Conservation (phyloP, 257 asterid species). For the Misopates orontium region DNA sequence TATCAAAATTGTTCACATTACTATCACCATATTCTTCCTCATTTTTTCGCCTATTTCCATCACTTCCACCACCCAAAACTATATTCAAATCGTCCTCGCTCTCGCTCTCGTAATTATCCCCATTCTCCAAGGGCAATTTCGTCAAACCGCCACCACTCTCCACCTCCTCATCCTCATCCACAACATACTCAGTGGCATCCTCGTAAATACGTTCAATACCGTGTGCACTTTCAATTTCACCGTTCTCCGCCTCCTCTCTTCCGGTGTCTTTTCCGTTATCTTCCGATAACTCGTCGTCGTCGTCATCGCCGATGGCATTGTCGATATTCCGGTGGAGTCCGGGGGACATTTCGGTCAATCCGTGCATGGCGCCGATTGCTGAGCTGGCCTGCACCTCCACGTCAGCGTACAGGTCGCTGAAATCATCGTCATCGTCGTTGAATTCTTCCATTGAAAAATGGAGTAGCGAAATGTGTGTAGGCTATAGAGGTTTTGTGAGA, state of each 20-base stretch:
- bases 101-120: constrained; percentile 9
- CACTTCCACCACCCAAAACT: constrained; percentile 37
- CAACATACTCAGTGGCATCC: constrained; percentile 21
- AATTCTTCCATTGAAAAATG: constrained; percentile 38
- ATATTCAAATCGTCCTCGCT: constrained; percentile 41
- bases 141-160: constrained; percentile 23
- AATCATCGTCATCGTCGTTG: constrained; percentile 58
- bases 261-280: background rate
- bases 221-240: constrained; percentile 11
- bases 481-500: too few relatives aligned
- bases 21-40: background rate
- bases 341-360: constrained; percentile 25
- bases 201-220: constrained; percentile 1
- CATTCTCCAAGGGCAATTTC: constrained; percentile 23
- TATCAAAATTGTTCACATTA: background rate
- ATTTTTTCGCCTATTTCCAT: constrained; percentile 10
- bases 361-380: constrained; percentile 41
- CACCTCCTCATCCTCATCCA: constrained; percentile 12
- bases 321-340: constrained; percentile 7
- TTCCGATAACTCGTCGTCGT: background rate
- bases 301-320: constrained; percentile 11
- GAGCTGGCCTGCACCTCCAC: constrained; percentile 57
- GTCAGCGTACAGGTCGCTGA: constrained; percentile 64
- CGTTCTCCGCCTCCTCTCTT: constrained; percentile 2
- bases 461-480: background rate